Percentiles rank a stretch among this genome's conserved stretches.
Conservation (phyloP, 441 rosid genomes). For the Gossypium schwendimanii region DNA sequence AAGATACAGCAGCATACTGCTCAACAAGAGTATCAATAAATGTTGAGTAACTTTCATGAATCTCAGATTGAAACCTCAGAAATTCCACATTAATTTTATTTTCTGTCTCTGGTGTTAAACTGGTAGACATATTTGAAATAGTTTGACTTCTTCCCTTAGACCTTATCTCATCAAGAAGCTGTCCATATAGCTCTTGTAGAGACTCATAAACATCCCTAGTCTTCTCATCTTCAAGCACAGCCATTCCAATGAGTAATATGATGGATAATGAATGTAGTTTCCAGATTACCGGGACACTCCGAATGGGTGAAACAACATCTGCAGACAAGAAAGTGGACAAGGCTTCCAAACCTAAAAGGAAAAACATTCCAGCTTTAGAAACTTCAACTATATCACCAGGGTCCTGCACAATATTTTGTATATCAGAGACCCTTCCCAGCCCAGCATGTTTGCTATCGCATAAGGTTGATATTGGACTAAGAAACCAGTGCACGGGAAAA, state of each 20-base stretch:
- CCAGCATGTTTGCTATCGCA: slow-evolving; percentile 27
- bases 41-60: slow-evolving; percentile 69
- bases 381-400: slow-evolving; percentile 38
- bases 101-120: slow-evolving; percentile 16
- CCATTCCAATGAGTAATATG: slow-evolving; percentile 62
- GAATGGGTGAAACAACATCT: slow-evolving; percentile 41
- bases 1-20: slow-evolving; percentile 78
- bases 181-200: slow-evolving; percentile 71
- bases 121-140: slow-evolving; percentile 11
- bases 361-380: slow-evolving; percentile 74
- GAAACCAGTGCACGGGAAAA: slow-evolving; percentile 86
- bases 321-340: slow-evolving; percentile 35
- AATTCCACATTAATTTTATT: slow-evolving; percentile 23
- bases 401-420: slow-evolving; percentile 21
- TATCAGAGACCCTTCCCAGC: slow-evolving; percentile 21
- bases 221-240: slow-evolving; percentile 59
- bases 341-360: slow-evolving; percentile 74
- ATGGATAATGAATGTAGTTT: slow-evolving; percentile 79
- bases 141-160: slow-evolving; percentile 13
- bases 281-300: slow-evolving; percentile 57
- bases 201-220: slow-evolving; percentile 53
- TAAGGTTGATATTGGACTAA: slow-evolving; percentile 66
- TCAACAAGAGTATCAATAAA: slow-evolving; percentile 75
- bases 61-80: slow-evolving; percentile 63
- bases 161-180: slow-evolving; percentile 48